Conservation (phyloP, 768 basidiomycete species). For the Tulasnella sp. region DNA sequence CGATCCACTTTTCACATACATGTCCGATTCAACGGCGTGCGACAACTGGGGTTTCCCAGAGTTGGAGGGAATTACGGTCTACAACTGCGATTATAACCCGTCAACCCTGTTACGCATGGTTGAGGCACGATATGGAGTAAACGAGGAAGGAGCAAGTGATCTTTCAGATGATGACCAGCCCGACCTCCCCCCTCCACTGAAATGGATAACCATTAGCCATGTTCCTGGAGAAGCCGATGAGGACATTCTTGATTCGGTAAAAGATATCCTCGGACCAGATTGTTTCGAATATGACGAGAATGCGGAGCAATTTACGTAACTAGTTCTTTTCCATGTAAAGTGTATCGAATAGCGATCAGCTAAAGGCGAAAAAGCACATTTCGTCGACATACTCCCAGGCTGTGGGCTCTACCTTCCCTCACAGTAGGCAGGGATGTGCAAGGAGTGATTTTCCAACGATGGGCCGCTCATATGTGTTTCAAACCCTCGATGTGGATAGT, state of each 20-base stretch:
- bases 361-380: too few relatives aligned
- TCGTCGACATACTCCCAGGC: too few relatives aligned
- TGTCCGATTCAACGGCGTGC: background rate
- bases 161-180: too few relatives aligned
- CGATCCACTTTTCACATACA: background rate
- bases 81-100: background rate
- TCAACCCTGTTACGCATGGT: background rate
- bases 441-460: too few relatives aligned
- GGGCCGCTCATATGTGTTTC: too few relatives aligned
- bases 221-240: background rate
- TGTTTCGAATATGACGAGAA: background rate
- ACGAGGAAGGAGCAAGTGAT: background rate
- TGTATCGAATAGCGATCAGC: too few relatives aligned
- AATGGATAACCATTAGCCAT: background rate
- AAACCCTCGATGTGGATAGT: too few relatives aligned
- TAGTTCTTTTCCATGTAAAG: too few relatives aligned
- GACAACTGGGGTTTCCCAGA: background rate
- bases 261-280: background rate
- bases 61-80: background rate
- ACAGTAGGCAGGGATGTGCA: too few relatives aligned
- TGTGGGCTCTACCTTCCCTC: too few relatives aligned
- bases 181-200: background rate
- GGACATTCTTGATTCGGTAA: background rate
- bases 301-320: background rate
- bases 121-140: background rate